Base-by-base conservation (phyloP, 345 rosid genomes). In the Orychophragmus violaceus region DNA sequence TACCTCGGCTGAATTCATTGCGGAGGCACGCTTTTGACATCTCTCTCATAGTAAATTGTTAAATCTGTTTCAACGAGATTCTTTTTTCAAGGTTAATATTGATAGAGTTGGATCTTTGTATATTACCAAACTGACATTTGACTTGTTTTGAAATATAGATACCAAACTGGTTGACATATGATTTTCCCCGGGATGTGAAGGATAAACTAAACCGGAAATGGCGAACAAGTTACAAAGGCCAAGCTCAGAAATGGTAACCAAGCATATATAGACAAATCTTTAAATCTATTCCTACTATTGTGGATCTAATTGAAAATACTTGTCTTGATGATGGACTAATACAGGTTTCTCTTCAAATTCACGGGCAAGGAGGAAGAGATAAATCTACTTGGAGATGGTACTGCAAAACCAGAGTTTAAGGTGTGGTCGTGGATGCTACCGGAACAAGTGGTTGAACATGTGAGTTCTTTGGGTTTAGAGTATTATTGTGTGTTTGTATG, bases 91-190 rank as follows among this genome's bases (percentile, higher is more conserved):
- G 9, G 23, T 4, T n/a, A 35, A 8, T 48, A 19, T 24, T 14
- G 59, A 12, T 55, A 39, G 35, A 41, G 35, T 37, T 58, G 2
- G 18, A 8, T 70, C 5, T 56, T 19, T 56, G 42, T 37, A 39
- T 49, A 39, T 58, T 68, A 49, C 51, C 61, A 53, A 30, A 59
- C 66, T 66, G 61, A 37, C 59, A 7, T 49, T 45, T 55, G 39
- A 28, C 18, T 49, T 25, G 6, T 49, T 1, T 3, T 18, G 28
- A 51, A 64, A 10, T 71, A 2, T 57, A 88, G 91, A 85, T 82
- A 74, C 92, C 92, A 59, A 82, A 80, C 74, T 88, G 96, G 96
- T 49, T 88, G 37, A 85, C 86, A 11, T 84, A 88, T 65, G 96
- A 88, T 76, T 88, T 82, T 49, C 90, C 96, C 7, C 66, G 44